phyloP scores from a whole-genome alignment of 2,329 filamentous ascomycete species.

The Stagonosporopsis cucurbitacearum region DNA sequence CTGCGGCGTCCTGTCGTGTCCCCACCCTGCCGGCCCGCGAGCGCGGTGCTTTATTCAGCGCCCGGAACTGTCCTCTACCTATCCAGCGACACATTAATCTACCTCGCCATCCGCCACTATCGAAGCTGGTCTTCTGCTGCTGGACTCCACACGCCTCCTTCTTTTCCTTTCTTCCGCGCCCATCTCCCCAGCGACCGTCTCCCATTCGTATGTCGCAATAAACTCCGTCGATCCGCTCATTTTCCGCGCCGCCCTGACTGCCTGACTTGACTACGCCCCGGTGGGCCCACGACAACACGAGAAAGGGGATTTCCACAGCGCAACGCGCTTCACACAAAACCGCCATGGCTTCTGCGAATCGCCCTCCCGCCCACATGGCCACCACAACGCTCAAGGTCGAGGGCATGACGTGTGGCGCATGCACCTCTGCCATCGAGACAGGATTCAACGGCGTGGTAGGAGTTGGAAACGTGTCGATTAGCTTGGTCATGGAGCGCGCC shows the following conservation, averaged over 20 bases:
- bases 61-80: constrained; percentile 20
- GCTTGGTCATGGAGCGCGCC: constrained; percentile 93
- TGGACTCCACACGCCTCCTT: not conserved
- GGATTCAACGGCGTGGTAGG: constrained; percentile 85
- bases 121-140: constrained; percentile 40
- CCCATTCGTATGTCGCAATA: constrained; percentile 24
- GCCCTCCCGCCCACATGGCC: constrained; percentile 65
- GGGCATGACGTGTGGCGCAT: constrained; percentile 88
- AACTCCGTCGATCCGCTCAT: constrained; percentile 9
- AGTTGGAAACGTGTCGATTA: constrained; percentile 86
- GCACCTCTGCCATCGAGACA: constrained; percentile 92
- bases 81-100: constrained; percentile 26
- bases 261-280: constrained; percentile 18
- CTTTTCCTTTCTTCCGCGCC: constrained; percentile 13
- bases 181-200: constrained; percentile 4
- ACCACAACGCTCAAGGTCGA: constrained; percentile 90
- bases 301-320: constrained; percentile 7
- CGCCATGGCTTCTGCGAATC: constrained; percentile 19
- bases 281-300: constrained; percentile 6
- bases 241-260: constrained; percentile 25
- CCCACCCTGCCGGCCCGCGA: constrained; percentile 25
- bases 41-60: constrained; percentile 24
- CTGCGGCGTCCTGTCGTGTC: constrained; percentile 15
- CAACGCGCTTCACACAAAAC: constrained; percentile 20
- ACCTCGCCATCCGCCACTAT: constrained; percentile 33